These are phyloP conservation scores for Sporobolomyces roseus DNA, from an alignment of 768 basidiomycete genomes.

Conservation along the genomic window DNA sequence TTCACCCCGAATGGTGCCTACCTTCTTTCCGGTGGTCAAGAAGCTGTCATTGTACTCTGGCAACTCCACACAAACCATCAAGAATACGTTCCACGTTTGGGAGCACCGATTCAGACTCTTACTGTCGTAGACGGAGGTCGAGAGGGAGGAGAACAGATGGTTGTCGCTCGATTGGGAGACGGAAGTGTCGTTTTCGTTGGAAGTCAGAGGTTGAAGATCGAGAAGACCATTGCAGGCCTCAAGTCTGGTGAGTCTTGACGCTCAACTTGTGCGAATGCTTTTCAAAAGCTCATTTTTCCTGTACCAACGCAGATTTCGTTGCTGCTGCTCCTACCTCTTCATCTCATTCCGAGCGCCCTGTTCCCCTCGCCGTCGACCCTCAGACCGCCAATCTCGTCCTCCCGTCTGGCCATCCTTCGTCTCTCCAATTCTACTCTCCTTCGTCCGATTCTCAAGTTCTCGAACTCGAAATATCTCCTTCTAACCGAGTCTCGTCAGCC, in stretches of 20 bases:
- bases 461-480: slow-evolving; percentile 88
- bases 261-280: slow-evolving; percentile 13
- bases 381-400: slow-evolving; percentile 68
- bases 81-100: slow-evolving; percentile 88
- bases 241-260: slow-evolving; percentile 60
- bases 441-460: slow-evolving; percentile 64
- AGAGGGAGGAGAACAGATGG: slow-evolving; percentile 68
- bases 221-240: slow-evolving; percentile 68
- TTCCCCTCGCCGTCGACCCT: slow-evolving; percentile 73
- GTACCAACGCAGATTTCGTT: slow-evolving; percentile 10
- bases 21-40: slow-evolving; percentile 88
- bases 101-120: slow-evolving; percentile 74
- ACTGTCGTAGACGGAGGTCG: slow-evolving; percentile 52
- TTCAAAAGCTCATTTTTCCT: neutral
- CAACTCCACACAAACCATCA: slow-evolving; percentile 80
- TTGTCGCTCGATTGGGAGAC: slow-evolving; percentile 75
- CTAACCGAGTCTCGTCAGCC: slow-evolving; percentile 74
- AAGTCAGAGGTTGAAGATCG: slow-evolving; percentile 66
- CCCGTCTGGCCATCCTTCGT: slow-evolving; percentile 89
- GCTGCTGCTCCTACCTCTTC: slow-evolving; percentile 50
- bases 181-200: slow-evolving; percentile 73
- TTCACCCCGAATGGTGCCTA: slow-evolving; percentile 91
- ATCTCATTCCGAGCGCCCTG: slow-evolving; percentile 40
- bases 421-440: slow-evolving; percentile 85
- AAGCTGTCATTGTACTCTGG: slow-evolving; percentile 95